Evolutionary conservation across 164 flowering plant species (phyloP), one percentile per base, ranked within the genome.

Genomic region (Cinnamomum micranthum): DNA sequence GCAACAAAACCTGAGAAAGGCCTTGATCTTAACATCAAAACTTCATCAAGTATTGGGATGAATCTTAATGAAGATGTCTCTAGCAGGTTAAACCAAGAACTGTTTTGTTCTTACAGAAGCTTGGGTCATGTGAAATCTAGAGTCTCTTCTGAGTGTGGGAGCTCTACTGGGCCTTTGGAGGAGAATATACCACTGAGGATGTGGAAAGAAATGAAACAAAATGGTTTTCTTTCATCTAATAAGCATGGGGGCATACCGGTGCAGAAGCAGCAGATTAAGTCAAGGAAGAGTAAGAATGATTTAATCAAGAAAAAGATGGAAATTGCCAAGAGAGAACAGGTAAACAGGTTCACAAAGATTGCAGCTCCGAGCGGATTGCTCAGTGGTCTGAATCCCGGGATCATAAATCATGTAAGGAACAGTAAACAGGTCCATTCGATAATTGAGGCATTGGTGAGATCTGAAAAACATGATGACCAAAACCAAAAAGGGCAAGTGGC

Each of bases 311-410:
- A 79, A 80, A 92, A 82, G 76, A 84, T 91, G 77, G 98, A 90
- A 81, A 78, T 86, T 79, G 98, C 98, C 4, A 96, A 87, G 89
- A 91, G 76, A 83, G 98, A 94, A 77, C 93, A 91, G 70, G 89
- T 87, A 50, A 91, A 85, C 78, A 87, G 90, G 85, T 92, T 93
- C 74, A 80, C 95, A 5, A 93, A 86, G 82, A 81, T 93, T 69
- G 98, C 99, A 70, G 97, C 97, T 75, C 99, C 99, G 7, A 92
- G 94, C 82, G 98, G 98, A 35, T 81, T 94, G 83, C 93, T 92
- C 55, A 86, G 87, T 71, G 95, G 84, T 41, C 77, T 94, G 78
- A 96, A 94, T 76, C 98, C 97, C 6, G 98, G 98, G 69, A 96
- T 96, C 63, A 94, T 96, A 77, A 92, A 90, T 79, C 95, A 92